Conservation (phyloP, 768 basidiomycete species). For the Flagelloscypha sp. region DNA sequence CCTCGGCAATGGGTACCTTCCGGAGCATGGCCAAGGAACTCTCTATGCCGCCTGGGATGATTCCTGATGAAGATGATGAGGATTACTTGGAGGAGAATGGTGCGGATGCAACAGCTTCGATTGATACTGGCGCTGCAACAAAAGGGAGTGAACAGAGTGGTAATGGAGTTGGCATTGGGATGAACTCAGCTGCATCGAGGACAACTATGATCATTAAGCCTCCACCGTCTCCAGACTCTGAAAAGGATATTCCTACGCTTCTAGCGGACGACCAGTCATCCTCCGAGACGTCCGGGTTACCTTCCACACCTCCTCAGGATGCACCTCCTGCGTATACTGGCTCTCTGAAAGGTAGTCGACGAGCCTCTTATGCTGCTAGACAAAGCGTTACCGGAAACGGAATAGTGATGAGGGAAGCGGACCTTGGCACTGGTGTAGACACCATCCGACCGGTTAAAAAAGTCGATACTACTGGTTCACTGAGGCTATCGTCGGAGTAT, state of each 20-base stretch:
- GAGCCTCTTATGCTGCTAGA: conserved; percentile 76
- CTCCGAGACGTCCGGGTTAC: conserved; percentile 36
- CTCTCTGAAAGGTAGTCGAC: conserved; percentile 51
- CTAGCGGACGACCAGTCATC: conserved; percentile 27
- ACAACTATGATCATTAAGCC: conserved; percentile 68
- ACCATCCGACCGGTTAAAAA: conserved; percentile 94
- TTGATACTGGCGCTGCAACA: conserved; percentile 57
- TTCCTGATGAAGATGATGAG: conserved; percentile 49
- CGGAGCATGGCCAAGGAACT: conserved; percentile 66
- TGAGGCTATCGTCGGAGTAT: conserved; percentile 71
- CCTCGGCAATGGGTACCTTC: conserved; percentile 70
- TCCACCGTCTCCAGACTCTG: conserved; percentile 21
- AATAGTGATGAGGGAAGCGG: conserved; percentile 70
- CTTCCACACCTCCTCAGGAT: conserved; percentile 26
- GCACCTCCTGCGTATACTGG: conserved; percentile 70
- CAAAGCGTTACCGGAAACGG: conserved; percentile 54
- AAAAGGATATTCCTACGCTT: conserved; percentile 34
- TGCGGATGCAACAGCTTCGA: conserved; percentile 32
- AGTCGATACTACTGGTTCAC: conserved; percentile 71
- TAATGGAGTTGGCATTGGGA: conserved; percentile 31
- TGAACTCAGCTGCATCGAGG: conserved; percentile 48
- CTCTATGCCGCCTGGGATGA: conserved; percentile 38
- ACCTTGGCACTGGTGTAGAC: conserved; percentile 80
- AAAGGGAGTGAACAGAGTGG: conserved; percentile 52
- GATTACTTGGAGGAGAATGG: conserved; percentile 38